Evolutionary conservation across 768 basidiomycete genomes (phyloP), one percentile per base, ranked within the genome.

Genomic region (Boletus rufocinnamomeus): DNA sequence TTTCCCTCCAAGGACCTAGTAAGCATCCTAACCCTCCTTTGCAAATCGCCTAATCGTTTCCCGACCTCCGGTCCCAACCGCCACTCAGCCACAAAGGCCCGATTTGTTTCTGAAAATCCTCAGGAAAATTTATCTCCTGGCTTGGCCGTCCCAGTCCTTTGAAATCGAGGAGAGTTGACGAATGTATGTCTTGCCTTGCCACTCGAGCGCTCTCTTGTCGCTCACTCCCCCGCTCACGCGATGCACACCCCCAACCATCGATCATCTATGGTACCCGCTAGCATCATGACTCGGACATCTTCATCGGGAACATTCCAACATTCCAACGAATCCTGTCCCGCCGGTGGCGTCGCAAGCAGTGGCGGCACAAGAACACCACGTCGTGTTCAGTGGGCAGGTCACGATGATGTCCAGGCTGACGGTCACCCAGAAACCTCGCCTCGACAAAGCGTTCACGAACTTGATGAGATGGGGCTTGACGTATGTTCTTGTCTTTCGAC

Each of bases 381-480:
- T 25, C 81, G 79, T 48, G 81, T 85, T 3, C 83, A 84, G 60
- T 84, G 83, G 84, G 71, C 76, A 14, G 72, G 73, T 50, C 61
- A 61, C 27, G 66, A 69, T n/a, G 65, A 69, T 9, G 59, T 63
- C 37, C 61, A 64, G 50, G 19, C 37, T 9, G 47, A 50, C 35
- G 25, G 21, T 2, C 32, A 51, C 11, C n/a, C 44, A 23, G 54
- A 50, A 2, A 8, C 41, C 21, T 66, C 58, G 4, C 54, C 65
- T 25, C 63, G 38, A 32, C 25, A 35, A 34, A 64, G 60, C 23
- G 61, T 69, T n/a, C 78, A 80, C 52, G 77, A 74, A 27, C 72
- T 87, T 30, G 85, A 87, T 63, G 82, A 84, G 68, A 72, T 77
- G 46, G 85, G 77, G 0, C 62, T 79, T 32, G 77, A 86, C 63